Percentiles rank a stretch among this genome's conserved stretches.
Evolutionary conservation across 306 rosid species (phyloP).

Genomic region (Vachellia collinsii): DNA sequence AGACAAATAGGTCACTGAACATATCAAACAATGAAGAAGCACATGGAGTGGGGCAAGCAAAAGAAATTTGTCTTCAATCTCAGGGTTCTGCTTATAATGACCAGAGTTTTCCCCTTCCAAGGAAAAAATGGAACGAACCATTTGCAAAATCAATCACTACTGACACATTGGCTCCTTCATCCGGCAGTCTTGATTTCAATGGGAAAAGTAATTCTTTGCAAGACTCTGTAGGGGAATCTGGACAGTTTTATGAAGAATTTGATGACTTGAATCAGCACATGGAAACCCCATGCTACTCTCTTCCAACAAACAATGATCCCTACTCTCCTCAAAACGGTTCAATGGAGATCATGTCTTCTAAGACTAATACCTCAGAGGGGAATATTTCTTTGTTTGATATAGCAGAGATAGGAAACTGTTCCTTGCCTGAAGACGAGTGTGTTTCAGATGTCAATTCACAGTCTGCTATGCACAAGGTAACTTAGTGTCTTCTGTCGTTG

Average conservation of each 20-base stretch:
- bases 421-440: conserved; percentile 27
- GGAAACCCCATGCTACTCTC: conserved; percentile 16
- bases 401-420: conserved; percentile 1
- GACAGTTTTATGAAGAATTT: conserved; percentile 29
- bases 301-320: background rate
- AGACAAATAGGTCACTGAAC: background rate
- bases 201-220: conserved; percentile 5
- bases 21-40: conserved; percentile 1
- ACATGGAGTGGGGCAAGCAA: background rate
- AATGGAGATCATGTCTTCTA: background rate
- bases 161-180: conserved; percentile 9
- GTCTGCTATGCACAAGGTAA: conserved; percentile 41
- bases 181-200: conserved; percentile 16
- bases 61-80: background rate
- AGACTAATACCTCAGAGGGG: conserved; percentile 31
- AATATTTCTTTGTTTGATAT: conserved; percentile 21
- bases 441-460: conserved; percentile 28
- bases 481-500: background rate
- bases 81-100: background rate
- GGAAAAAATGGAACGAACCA: conserved; percentile 35
- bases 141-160: conserved; percentile 24
- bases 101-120: background rate
- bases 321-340: background rate
- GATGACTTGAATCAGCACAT: conserved; percentile 22
- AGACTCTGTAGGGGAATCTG: conserved; percentile 18